Percentiles rank a stretch among this genome's conserved stretches.
phyloP scores from a whole-genome alignment of 345 rosid genomes.

The Toxicodendron radicans region DNA sequence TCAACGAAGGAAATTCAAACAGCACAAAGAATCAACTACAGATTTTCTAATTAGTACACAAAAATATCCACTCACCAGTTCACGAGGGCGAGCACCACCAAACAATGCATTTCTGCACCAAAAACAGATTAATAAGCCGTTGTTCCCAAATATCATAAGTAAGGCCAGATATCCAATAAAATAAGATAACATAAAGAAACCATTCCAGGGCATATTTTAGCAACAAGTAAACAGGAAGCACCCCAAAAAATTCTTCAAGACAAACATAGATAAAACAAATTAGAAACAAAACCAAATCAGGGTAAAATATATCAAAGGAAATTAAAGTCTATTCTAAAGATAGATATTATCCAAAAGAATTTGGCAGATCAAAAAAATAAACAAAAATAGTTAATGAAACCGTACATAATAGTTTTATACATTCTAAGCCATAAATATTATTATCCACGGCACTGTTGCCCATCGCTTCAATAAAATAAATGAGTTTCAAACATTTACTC shows the following conservation, averaged over 20 bases:
- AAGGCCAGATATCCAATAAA: background rate
- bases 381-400: background rate
- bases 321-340: background rate
- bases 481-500: background rate
- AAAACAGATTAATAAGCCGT: conserved; percentile 19
- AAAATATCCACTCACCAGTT: conserved; percentile 54
- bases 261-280: no score
- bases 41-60: conserved; percentile 7
- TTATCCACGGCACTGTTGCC: background rate
- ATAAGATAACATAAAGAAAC: background rate
- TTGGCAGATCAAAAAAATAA: background rate
- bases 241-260: background rate
- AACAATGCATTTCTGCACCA: conserved; percentile 65
- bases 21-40: background rate
- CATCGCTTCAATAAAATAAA: no score
- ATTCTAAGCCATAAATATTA: background rate
- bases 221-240: background rate
- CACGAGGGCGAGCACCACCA: conserved; percentile 89
- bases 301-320: background rate
- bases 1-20: conserved; percentile 6
- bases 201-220: background rate
- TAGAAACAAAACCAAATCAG: no score
- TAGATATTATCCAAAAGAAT: background rate
- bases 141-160: background rate
- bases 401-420: background rate